Evolutionary conservation across 2,329 filamentous ascomycete species (phyloP), one percentile per base, ranked within the genome.

Genomic region (Lachnum nothofagi): DNA sequence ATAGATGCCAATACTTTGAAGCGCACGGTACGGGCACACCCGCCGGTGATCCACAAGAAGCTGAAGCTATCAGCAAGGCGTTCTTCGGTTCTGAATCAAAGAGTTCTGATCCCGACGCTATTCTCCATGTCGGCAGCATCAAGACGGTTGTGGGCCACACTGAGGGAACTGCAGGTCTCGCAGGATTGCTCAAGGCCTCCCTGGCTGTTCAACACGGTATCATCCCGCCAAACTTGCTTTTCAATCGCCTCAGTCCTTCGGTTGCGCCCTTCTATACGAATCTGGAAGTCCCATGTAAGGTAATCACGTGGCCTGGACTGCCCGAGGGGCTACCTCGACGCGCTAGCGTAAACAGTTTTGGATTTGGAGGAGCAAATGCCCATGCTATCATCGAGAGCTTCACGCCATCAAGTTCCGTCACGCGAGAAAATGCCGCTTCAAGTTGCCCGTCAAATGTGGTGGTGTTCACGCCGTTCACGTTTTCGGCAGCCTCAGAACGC

Each of bases 1-100:
- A 72, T 33, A 64, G 66, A 10, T 71, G 68, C 47, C 72, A 75
- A 52, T 75, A 70, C 64, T 78, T 75, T 37, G 72, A 75, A 49
- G 70, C 70, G 0, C 72, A 75, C 46, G 72, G 72, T 12, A 68
- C 67, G 0, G 68, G 68, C 3, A 70, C 68, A 14, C 57, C 53
- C 17, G 66, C 56, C 2, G 70, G 71, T 1, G 71, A 73, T 46
- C 70, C 72, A 1, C 62, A 64, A 2, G 72, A 75, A 53, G 70
- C 71, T 1, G 59, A 62, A 5, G 72, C 72, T 2, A 71, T 75
- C 9, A 8, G n/a, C 5, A n/a, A 16, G 2, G 33, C 42, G 9
- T 55, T 57, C 25, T 43, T 48, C 14, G 20, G 29, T 1, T 5
- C 12, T 9, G 43, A 20, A 12, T 9, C 7, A 5, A 19, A 14